Conservation (phyloP, 805 yeast species). For the Metschnikowia chrysomelidarum region DNA sequence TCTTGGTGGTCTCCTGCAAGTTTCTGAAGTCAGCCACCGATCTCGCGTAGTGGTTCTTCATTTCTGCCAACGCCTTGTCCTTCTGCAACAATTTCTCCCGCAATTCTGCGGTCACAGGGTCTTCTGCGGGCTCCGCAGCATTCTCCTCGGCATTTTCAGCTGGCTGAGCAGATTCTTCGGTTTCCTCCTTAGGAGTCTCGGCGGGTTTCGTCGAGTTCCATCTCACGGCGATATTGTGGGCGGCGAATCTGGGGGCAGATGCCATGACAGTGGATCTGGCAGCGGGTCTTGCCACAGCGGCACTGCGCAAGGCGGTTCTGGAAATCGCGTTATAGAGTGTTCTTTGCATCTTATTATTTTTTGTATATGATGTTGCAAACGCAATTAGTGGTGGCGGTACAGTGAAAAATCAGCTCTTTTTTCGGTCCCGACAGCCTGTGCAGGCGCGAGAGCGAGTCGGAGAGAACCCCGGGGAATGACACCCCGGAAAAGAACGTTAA, state of each 20-base stretch:
- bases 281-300: conserved; percentile 7
- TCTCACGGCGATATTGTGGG: conserved; percentile 6
- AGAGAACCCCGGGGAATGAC: too few species aligned
- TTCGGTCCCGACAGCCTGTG: too few species aligned
- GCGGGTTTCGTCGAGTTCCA: conserved; percentile 15
- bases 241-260: conserved; percentile 6
- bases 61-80: conserved; percentile 72
- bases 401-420: too few species aligned
- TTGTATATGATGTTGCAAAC: too few species aligned
- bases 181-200: conserved; percentile 3
- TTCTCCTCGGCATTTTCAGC: conserved; percentile 8
- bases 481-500: too few species aligned
- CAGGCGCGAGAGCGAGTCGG: too few species aligned
- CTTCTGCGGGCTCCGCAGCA: conserved; percentile 16
- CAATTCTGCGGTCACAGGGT: conserved; percentile 35
- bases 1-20: conserved; percentile 84
- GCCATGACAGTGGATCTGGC: conserved; percentile 9
- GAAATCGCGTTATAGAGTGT: conserved; percentile 11
- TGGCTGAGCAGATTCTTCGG: conserved; percentile 5
- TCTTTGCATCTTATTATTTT: conserved; percentile 20
- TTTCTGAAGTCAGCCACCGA: conserved; percentile 91
- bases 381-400: too few species aligned
- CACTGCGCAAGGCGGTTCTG: conserved; percentile 11
- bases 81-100: conserved; percentile 56
- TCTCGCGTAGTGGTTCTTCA: conserved; percentile 79